These are phyloP conservation scores for Chalaropsis ovoidea DNA, from an alignment of 2,329 filamentous ascomycete species.

Conservation along the genomic window DNA sequence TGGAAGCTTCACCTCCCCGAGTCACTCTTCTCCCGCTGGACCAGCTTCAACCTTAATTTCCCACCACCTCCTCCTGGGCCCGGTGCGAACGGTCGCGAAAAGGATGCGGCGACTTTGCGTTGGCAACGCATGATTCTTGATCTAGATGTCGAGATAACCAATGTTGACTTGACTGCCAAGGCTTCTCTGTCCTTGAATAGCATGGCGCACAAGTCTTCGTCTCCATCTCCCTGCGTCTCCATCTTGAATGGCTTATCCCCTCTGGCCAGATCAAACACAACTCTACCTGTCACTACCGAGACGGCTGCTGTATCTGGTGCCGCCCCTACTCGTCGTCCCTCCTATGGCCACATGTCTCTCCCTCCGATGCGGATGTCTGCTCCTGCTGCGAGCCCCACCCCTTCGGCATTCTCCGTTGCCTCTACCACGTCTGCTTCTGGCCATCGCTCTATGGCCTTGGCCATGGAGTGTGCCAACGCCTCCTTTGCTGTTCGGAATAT, in stretches of 20 bases:
- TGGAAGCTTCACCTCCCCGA: slow-evolving; percentile 95
- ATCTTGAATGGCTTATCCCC: slow-evolving; percentile 2
- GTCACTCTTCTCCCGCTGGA: slow-evolving; percentile 82
- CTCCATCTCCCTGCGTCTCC: neutral
- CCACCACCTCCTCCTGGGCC: slow-evolving; percentile 59
- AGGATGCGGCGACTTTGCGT: slow-evolving; percentile 33
- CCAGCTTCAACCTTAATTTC: slow-evolving; percentile 78
- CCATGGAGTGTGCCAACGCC: slow-evolving; percentile 47
- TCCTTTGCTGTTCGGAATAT: slow-evolving; percentile 31
- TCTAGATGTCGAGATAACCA: slow-evolving; percentile 49
- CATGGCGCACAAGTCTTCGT: neutral
- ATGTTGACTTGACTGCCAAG: slow-evolving; percentile 37
- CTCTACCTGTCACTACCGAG: slow-evolving; percentile 11
- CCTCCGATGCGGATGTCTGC: slow-evolving; percentile 42
- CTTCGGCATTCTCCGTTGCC: slow-evolving; percentile 46
- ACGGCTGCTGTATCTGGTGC: neutral
- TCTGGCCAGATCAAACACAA: slow-evolving; percentile 1
- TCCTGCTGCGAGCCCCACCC: slow-evolving; percentile 49
- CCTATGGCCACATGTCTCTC: slow-evolving; percentile 32
- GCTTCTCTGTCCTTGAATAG: neutral
- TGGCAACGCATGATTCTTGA: slow-evolving; percentile 51
- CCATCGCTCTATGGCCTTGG: slow-evolving; percentile 42
- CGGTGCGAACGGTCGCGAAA: slow-evolving; percentile 34
- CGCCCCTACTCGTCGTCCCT: slow-evolving; percentile 36
- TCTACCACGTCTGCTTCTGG: slow-evolving; percentile 42